Evolutionary conservation across 2,329 filamentous ascomycete genomes (phyloP).

Genomic region (Diplodia seriata): DNA sequence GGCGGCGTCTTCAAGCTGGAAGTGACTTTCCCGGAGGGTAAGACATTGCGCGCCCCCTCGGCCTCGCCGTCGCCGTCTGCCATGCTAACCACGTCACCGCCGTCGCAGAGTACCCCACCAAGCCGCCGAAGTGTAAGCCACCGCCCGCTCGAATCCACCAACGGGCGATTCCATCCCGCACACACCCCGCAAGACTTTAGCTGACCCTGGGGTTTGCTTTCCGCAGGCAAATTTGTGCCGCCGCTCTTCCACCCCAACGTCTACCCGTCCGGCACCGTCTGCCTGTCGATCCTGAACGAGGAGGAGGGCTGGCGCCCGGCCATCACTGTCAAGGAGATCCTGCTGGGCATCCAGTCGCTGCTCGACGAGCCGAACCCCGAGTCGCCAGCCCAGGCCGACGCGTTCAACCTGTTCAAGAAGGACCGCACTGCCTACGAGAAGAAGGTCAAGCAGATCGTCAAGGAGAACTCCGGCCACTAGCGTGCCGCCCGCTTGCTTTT

Average conservation of each 20-base stretch:
- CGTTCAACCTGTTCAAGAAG: conserved; percentile 95
- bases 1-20: conserved; percentile 96
- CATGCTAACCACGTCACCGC: background rate
- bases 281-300: conserved; percentile 95
- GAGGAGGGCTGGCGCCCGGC: conserved; percentile 98
- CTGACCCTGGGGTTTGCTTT: background rate
- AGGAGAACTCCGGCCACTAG: conserved; percentile 71
- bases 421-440: conserved; percentile 87
- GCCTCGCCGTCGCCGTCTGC: background rate
- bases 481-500: background rate
- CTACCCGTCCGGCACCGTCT: conserved; percentile 97
- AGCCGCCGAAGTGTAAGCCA: conserved; percentile 88
- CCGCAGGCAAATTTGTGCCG: conserved; percentile 88
- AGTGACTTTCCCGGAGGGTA: conserved; percentile 91
- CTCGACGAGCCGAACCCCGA: conserved; percentile 97
- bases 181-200: background rate
- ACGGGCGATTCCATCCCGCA: background rate
- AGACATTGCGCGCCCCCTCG: conserved; percentile 43
- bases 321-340: conserved; percentile 97
- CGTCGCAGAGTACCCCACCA: conserved; percentile 88
- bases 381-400: conserved; percentile 94
- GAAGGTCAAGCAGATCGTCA: conserved; percentile 84
- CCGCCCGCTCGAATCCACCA: background rate
- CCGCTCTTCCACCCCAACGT: conserved; percentile 98
- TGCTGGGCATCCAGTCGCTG: conserved; percentile 93